Percentiles rank a stretch among this genome's conserved stretches.
phyloP scores from a whole-genome alignment of 495 filamentous ascomycete species.

The Penicillium antarcticum region DNA sequence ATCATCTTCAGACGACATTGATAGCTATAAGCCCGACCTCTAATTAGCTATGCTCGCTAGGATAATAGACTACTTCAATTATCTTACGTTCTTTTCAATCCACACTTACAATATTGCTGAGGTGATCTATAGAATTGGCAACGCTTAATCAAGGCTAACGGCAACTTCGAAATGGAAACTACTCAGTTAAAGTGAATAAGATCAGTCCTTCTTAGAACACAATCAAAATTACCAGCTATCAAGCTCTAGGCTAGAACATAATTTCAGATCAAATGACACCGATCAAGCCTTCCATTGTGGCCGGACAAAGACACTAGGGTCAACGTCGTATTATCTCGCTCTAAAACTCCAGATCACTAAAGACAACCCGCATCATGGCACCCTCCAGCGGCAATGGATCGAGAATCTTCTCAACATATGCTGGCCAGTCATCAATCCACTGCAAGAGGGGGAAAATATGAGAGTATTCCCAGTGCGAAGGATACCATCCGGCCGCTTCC shows the following conservation, averaged over 20 bases:
- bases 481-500: slow-evolving; percentile 48
- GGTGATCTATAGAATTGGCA: too few species aligned
- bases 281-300: background rate
- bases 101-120: too few species aligned
- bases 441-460: slow-evolving; percentile 24
- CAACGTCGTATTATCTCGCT: background rate
- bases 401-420: slow-evolving; percentile 21
- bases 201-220: background rate
- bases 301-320: background rate
- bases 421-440: slow-evolving; percentile 25
- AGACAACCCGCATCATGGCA: slow-evolving; percentile 23
- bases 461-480: slow-evolving; percentile 48
- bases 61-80: too few species aligned
- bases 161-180: too few species aligned
- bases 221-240: background rate
- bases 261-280: background rate
- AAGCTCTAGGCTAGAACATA: background rate
- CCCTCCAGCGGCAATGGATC: slow-evolving; percentile 24
- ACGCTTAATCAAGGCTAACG: too few species aligned
- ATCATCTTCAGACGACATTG: too few species aligned
- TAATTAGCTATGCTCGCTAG: too few species aligned
- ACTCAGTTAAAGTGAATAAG: background rate
- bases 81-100: too few species aligned
- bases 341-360: slow-evolving; percentile 21
- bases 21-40: too few species aligned